A percentile compares a stretch with the other conserved stretches of the same genome.
Evolutionary conservation across 148 eudicot genomes (phyloP).

Genomic region (Cornus florida): DNA sequence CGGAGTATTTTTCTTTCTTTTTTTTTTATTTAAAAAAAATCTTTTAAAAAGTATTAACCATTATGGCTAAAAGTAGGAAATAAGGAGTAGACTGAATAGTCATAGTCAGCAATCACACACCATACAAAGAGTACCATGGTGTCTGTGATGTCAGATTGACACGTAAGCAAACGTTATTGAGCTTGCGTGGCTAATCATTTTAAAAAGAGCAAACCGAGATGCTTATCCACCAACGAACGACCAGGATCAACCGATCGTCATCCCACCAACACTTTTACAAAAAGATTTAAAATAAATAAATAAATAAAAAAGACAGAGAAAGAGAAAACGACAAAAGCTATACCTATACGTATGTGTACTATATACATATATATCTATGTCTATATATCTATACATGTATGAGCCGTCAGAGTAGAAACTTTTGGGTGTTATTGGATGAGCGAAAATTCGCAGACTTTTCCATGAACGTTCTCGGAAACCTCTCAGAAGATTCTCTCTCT

Average conservation of each 20-base stretch:
- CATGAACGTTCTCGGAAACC: conserved; percentile 34
- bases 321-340: not conserved
- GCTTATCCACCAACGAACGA: not conserved
- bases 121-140: not conserved
- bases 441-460: conserved; percentile 47
- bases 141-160: not conserved
- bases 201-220: not conserved
- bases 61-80: too few relatives aligned
- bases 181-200: not conserved
- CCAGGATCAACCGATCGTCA: not conserved
- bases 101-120: too few relatives aligned
- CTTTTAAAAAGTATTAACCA: too few relatives aligned
- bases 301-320: too few relatives aligned
- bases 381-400: too few relatives aligned
- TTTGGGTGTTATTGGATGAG: not conserved
- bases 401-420: conserved; percentile 25
- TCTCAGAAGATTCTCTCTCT: conserved; percentile 13
- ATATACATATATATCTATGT: too few relatives aligned
- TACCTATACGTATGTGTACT: too few relatives aligned
- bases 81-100: too few relatives aligned
- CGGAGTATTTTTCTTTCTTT: too few relatives aligned
- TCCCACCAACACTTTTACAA: not conserved
- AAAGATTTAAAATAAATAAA: too few relatives aligned
- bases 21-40: too few relatives aligned
- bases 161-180: not conserved